Base-by-base conservation (phyloP, 805 yeast species). In the Komagataella pastoris region DNA sequence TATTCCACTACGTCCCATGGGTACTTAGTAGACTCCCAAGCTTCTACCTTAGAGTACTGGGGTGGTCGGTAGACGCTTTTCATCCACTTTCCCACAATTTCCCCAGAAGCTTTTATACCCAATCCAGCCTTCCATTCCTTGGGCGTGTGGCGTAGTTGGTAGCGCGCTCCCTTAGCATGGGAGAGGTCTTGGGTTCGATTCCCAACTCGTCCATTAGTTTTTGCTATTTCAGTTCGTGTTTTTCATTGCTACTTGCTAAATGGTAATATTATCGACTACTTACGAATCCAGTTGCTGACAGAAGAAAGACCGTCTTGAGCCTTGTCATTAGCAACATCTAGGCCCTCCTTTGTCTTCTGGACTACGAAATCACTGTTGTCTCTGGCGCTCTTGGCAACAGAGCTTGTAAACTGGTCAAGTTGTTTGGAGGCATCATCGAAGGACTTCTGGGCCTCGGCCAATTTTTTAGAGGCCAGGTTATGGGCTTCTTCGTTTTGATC, bases 61-160 rank as follows among this genome's bases (percentile, higher is more conserved):
- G 23, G 23, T 18, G 18, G 23, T 3, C 23, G 23, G 3, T 21
- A 6, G 23, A 21, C 23, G 3, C 1, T 21, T 21, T 21, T 21
- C 23, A 21, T 4, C 6, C 23, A 21, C 5, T 6, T 6, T 21
- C 1, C 6, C 23, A 21, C 0, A 6, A 21, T 3, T 6, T 6
- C 6, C 5, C 2, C 10, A 10, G 14, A 30, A 30, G 1, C 8
- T 30, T 30, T 14, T 12, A 30, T 10, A 10, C 5, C 14, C 14
- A 30, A 7, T 10, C n/a, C 40, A 30, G n/a, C 40, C 14, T 12
- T 30, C 40, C 40, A 8, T 30, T 4, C 14, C 3, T 14, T 2
- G 85, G 85, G 85, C 85, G 81, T 80, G 83, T 79, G 85, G 84
- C 84, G 85, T 76, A 80, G 85, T 80, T 77, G 84, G 85, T 80